A percentile compares a stretch with the other conserved stretches of the same genome.
Conservation (phyloP, 1,284 basidiomycete species). For the Coniophora puteana region DNA sequence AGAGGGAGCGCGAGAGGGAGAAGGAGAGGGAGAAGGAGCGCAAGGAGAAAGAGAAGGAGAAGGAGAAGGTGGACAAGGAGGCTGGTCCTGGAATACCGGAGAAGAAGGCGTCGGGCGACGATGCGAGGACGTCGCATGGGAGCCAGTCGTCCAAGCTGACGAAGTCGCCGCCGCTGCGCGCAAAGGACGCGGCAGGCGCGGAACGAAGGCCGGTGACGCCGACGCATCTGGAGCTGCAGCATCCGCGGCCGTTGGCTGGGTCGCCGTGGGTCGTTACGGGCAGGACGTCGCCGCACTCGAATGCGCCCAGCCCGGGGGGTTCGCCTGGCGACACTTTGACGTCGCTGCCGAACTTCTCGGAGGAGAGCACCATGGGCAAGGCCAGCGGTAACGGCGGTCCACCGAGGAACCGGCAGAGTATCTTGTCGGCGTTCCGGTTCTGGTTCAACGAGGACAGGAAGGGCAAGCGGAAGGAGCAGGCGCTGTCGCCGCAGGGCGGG, state of each 20-base stretch:
- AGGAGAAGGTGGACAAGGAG: no score
- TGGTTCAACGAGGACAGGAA: conserved; percentile 83
- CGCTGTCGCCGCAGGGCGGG: conserved; percentile 24
- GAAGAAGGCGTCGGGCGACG: conserved; percentile 45
- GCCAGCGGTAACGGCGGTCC: no score
- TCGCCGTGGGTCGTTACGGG: conserved; percentile 73
- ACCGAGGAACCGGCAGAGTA: conserved; percentile 59
- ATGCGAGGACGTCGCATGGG: conserved; percentile 59
- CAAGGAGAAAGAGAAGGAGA: conserved; percentile 32
- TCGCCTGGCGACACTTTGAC: conserved; percentile 50
- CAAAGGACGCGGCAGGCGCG: conserved; percentile 47
- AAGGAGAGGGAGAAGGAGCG: conserved; percentile 39
- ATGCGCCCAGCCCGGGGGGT: conserved; percentile 45
- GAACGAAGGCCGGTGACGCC: conserved; percentile 31
- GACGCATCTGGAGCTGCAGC: conserved; percentile 46
- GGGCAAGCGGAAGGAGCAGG: conserved; percentile 62
- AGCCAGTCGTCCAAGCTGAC: conserved; percentile 57
- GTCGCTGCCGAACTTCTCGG: conserved; percentile 53
- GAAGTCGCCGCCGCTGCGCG: conserved; percentile 63
- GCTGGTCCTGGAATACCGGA: no score
- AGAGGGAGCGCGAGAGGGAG: conserved; percentile 38
- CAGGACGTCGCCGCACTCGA: conserved; percentile 32
- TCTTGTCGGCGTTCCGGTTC: conserved; percentile 67
- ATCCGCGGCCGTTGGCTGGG: conserved; percentile 40
- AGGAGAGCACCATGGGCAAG: no score